A percentile compares a stretch with the other conserved stretches of the same genome.
Evolutionary conservation across 225 moss, liverwort and hornwort species (phyloP).

Genomic region (Bryoerythrophyllum caledonicum): DNA sequence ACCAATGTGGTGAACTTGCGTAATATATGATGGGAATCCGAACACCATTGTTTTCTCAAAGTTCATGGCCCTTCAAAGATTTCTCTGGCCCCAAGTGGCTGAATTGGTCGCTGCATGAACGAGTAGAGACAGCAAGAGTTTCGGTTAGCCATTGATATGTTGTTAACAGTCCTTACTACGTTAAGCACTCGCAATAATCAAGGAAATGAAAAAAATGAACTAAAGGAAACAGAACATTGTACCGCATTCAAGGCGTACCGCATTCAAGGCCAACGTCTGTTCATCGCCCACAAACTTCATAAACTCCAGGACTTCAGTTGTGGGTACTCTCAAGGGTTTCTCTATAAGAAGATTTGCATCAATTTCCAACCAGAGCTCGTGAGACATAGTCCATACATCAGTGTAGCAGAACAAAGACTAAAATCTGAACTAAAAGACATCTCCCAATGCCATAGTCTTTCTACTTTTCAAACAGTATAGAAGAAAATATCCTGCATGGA

Average conservation of each 20-base stretch:
- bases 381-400: neutral
- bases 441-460: neutral
- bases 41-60: neutral
- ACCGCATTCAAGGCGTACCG: slow-evolving; percentile 77
- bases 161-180: neutral
- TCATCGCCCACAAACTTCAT: slow-evolving; percentile 73
- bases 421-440: neutral
- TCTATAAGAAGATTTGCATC: slow-evolving; percentile 36
- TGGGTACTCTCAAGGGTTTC: slow-evolving; percentile 57
- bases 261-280: slow-evolving; percentile 60
- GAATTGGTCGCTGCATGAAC: slow-evolving; percentile 43
- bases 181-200: neutral
- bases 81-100: slow-evolving; percentile 37
- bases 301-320: slow-evolving; percentile 67
- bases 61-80: slow-evolving; percentile 48
- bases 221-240: neutral
- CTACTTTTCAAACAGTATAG: neutral
- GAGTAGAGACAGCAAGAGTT: neutral
- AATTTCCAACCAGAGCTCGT: neutral
- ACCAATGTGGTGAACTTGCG: neutral
- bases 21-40: neutral
- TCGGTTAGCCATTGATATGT: neutral
- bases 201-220: neutral
- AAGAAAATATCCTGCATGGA: neutral
- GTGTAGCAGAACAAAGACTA: neutral